phyloP scores from a whole-genome alignment of 2,329 filamentous ascomycete genomes.

The Elsinoe necatrix region DNA sequence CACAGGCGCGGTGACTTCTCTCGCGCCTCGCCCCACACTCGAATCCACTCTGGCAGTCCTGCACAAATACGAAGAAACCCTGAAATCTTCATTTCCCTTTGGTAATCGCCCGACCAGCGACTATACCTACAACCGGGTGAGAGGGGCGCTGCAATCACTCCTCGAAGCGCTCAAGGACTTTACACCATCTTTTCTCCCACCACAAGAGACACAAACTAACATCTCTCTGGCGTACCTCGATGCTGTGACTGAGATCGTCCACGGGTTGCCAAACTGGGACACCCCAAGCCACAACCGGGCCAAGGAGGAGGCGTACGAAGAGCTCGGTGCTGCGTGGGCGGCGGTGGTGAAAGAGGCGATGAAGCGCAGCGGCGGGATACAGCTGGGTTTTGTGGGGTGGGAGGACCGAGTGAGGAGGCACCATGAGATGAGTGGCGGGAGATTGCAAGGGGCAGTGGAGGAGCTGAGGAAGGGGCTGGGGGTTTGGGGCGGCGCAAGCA shows the following conservation, averaged over 20 bases:
- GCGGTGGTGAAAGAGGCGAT: slow-evolving; percentile 82
- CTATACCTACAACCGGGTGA: slow-evolving; percentile 90
- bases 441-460: slow-evolving; percentile 69
- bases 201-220: slow-evolving; percentile 75
- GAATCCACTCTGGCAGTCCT: slow-evolving; percentile 72
- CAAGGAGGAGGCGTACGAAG: slow-evolving; percentile 93
- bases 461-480: slow-evolving; percentile 53
- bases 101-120: slow-evolving; percentile 78
- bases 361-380: slow-evolving; percentile 84
- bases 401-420: slow-evolving; percentile 80
- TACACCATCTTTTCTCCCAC: slow-evolving; percentile 89
- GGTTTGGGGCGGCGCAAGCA: background rate
- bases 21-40: slow-evolving; percentile 81
- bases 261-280: slow-evolving; percentile 84
- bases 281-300: slow-evolving; percentile 80
- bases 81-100: slow-evolving; percentile 74
- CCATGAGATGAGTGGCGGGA: slow-evolving; percentile 76
- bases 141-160: slow-evolving; percentile 67
- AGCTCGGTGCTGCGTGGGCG: slow-evolving; percentile 89
- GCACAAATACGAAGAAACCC: slow-evolving; percentile 66
- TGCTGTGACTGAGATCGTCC: slow-evolving; percentile 80
- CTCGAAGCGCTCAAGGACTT: slow-evolving; percentile 89
- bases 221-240: slow-evolving; percentile 82
- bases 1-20: slow-evolving; percentile 70
- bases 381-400: slow-evolving; percentile 84